Percentiles rank a stretch among this genome's conserved stretches.
phyloP scores from a whole-genome alignment of 2,329 filamentous ascomycete species.

The Diaporthe capsici region DNA sequence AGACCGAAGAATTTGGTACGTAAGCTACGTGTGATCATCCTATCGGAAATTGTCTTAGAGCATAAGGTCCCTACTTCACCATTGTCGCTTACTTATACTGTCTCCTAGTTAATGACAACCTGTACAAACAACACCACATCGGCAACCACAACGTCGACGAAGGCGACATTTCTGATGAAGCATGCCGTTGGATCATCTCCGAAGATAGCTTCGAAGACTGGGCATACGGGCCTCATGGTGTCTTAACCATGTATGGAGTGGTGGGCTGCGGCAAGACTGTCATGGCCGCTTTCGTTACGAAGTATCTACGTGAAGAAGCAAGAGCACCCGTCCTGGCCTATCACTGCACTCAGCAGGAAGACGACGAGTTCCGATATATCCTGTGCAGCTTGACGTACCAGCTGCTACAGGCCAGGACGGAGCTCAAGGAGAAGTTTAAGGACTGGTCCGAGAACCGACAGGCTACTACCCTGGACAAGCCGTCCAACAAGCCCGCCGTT shows the following conservation, averaged over 20 bases:
- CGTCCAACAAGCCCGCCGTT: not conserved
- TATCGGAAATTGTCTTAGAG: too few relatives aligned
- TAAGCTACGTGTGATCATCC: not conserved
- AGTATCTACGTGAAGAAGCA: not conserved
- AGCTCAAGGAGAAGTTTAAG: not conserved
- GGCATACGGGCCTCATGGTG: not conserved
- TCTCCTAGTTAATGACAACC: constrained; percentile 4
- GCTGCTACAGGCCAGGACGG: not conserved
- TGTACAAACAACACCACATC: constrained; percentile 7
- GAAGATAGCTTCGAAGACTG: not conserved
- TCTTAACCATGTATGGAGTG: constrained; percentile 11
- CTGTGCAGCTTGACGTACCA: not conserved
- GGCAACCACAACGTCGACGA: not conserved
- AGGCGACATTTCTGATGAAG: not conserved
- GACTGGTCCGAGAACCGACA: not conserved
- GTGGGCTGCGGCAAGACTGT: constrained; percentile 10
- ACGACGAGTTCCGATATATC: not conserved
- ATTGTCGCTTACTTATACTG: not conserved
- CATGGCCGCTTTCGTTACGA: not conserved
- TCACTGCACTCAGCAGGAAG: not conserved
- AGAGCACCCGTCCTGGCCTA: constrained; percentile 1
- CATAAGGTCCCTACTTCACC: accelerated
- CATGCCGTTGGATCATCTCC: not conserved
- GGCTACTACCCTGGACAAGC: not conserved
- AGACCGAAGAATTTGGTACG: not conserved